Evolutionary conservation across 1,284 basidiomycete genomes (phyloP), one percentile per base, ranked within the genome.

Genomic region (Pascua sp.): DNA sequence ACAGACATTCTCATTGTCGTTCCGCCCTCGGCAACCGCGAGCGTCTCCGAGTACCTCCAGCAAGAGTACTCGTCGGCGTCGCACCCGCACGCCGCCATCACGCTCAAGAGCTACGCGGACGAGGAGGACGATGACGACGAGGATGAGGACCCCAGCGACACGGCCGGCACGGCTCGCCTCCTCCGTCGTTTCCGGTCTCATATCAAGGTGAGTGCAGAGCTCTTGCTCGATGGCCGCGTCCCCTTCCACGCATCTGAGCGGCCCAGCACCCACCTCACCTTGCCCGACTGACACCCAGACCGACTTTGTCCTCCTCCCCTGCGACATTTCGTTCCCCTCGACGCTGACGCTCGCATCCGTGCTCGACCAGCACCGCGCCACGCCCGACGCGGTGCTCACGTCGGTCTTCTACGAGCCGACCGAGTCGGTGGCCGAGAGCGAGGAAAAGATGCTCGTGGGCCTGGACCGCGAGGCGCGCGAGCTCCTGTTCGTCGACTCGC

Each of bases 251-350:
- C n/a, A n/a, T n/a, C n/a, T n/a, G n/a, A n/a, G n/a, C n/a, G n/a
- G n/a, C n/a, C n/a, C n/a, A 2, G 9, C 11, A 1, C 2, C 13
- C 5, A 4, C n/a, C 53, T 49, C 5, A 52, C 24, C 32, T n/a
- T n/a, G n/a, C n/a, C n/a, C n/a, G n/a, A n/a, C n/a, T n/a, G n/a
- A n/a, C n/a, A n/a, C 2, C 12, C 36, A 81, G 79, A 72, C 85
- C 67, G 93, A 96, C 75, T 92, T 96, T 73, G 83, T 96, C 43
- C 76, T 97, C n/a, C 81, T 95, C 1, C 89, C 93, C 2, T 95
- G 91, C 73, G 93, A 97, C 76, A 88, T 96, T 54, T 82, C 92
- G 16, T 86, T 91, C 11, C 87, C 90, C 0, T 80, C 85, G 0
- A 78, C 83, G 0, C 81, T 95, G 32, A 81, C 88, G 8, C 82